These are phyloP conservation scores for Paradendryphiella salina DNA, from an alignment of 2,329 filamentous ascomycete species.

Conservation along the genomic window DNA sequence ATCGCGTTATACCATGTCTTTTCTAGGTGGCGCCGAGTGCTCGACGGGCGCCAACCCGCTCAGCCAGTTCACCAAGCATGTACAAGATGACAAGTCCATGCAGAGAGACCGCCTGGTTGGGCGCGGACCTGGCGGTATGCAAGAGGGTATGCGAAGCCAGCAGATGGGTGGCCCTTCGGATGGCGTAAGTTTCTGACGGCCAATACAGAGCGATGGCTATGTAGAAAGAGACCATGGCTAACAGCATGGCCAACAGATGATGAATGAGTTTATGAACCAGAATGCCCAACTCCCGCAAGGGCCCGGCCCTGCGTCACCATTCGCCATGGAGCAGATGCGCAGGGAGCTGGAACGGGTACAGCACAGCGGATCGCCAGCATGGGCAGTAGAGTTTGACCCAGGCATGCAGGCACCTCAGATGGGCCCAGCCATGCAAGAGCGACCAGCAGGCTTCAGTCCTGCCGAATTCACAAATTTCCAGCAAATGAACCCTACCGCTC, in stretches of 20 bases:
- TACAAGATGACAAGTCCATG: slow-evolving; percentile 91
- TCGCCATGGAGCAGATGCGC: slow-evolving; percentile 69
- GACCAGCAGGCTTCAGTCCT: slow-evolving; percentile 64
- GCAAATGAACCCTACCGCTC: slow-evolving; percentile 61
- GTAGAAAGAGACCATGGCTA: slow-evolving; percentile 21
- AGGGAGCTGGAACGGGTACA: slow-evolving; percentile 62
- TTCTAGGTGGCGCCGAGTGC: slow-evolving; percentile 93
- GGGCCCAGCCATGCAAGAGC: slow-evolving; percentile 69
- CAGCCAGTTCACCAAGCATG: slow-evolving; percentile 96
- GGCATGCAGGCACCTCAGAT: slow-evolving; percentile 65
- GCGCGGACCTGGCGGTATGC: slow-evolving; percentile 68
- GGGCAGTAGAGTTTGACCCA: slow-evolving; percentile 67
- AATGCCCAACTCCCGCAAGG: slow-evolving; percentile 63
- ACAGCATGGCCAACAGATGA: slow-evolving; percentile 64
- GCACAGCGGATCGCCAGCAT: slow-evolving; percentile 59
- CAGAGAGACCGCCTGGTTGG: slow-evolving; percentile 88
- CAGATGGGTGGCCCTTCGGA: slow-evolving; percentile 72
- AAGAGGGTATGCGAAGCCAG: slow-evolving; percentile 77
- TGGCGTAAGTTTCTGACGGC: slow-evolving; percentile 35
- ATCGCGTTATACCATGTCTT: slow-evolving; percentile 70
- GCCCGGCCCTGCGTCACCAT: slow-evolving; percentile 58
- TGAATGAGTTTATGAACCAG: slow-evolving; percentile 90
- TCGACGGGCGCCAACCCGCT: slow-evolving; percentile 95
- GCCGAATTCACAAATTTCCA: slow-evolving; percentile 89
- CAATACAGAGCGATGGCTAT: neutral